Evolutionary conservation across 352 stramenopile genomes (phyloP), one percentile per base, ranked within the genome.

Genomic region (Vaucheria bursata): DNA sequence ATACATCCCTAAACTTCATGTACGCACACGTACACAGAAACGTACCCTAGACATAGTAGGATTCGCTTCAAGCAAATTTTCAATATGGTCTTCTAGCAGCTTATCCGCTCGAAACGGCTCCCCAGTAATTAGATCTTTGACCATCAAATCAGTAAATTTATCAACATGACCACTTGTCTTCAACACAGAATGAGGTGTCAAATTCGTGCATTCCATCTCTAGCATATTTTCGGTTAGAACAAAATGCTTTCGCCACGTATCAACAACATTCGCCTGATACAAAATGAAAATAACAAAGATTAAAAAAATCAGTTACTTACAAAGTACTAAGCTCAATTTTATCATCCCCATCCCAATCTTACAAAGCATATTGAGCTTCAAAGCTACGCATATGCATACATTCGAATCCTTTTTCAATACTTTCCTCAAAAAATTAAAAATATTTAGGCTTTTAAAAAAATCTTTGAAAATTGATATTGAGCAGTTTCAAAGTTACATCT

Each of bases 71-170:
- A 99, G 82, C 49, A 98, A 90, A 80, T 95, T 90, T 85, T 99
- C 95, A 75, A 99, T 97, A 81, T 95, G 89, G 88, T 99, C 95
- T 84, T 99, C 95, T 5, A 99, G 88, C 71, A 99, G 87, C 88
- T 99, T 98, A 88, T 99, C 96, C n/a, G 95, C 96, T 78, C 96
- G 92, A 85, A 97, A 98, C 85, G 96, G 99, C 82, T 99, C 94
- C 35, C 94, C 94, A 29, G 78, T 83, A 0, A 73, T 49, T n/a
- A 71, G 53, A 34, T 83, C 73, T 93, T 85, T 98, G 59, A 98
- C 95, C 96, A 99, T 99, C 29, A 99, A 88, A 88, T 99, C 96
- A 67, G 95, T 98, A 85, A 99, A 99, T 37, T 94, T 93, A 85
- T 99, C 96, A 40, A 99, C 95, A 85, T 99, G 96, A 59, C 96